phyloP scores from a whole-genome alignment of 2,329 filamentous ascomycete genomes.

The Cytospora piceicola region DNA sequence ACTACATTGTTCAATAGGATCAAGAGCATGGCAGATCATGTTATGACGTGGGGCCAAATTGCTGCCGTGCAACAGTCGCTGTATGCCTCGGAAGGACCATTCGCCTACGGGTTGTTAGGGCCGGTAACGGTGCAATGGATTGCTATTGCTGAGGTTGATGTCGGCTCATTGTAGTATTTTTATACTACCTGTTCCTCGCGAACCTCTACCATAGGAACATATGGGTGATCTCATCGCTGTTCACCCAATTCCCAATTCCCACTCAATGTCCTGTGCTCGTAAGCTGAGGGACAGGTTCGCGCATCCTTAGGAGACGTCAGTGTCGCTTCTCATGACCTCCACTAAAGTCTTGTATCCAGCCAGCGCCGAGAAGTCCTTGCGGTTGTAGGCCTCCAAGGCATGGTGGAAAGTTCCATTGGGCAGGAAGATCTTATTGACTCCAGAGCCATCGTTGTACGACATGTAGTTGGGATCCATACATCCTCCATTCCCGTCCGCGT shows the following conservation, averaged over 20 bases:
- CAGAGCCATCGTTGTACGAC: slow-evolving; percentile 6
- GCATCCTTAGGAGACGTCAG: not conserved
- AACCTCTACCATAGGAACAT: too few species aligned
- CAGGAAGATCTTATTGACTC: not conserved
- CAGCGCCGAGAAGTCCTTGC: not conserved
- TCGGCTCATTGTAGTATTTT: not conserved
- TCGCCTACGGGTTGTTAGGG: slow-evolving; percentile 13
- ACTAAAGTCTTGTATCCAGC: not conserved
- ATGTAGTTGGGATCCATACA: slow-evolving; percentile 4
- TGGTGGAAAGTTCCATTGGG: not conserved
- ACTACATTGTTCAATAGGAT: slow-evolving; percentile 18
- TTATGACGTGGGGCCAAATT: slow-evolving; percentile 19
- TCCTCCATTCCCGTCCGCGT: not conserved
- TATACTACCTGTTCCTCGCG: not conserved
- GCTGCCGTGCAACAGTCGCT: slow-evolving; percentile 11
- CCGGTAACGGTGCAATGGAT: slow-evolving; percentile 15
- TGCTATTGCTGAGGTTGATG: slow-evolving; percentile 8
- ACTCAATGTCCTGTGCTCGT: too few species aligned
- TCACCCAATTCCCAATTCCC: too few species aligned
- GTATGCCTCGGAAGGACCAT: slow-evolving; percentile 14
- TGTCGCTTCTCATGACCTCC: not conserved
- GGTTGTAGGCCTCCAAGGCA: not conserved
- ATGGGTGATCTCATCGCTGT: not conserved
- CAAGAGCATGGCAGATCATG: slow-evolving; percentile 3
- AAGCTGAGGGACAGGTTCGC: not conserved